Percentiles rank a stretch among this genome's conserved stretches.
phyloP scores from a whole-genome alignment of 192 early-diverging fungal species.

The Mortierella claussenii region DNA sequence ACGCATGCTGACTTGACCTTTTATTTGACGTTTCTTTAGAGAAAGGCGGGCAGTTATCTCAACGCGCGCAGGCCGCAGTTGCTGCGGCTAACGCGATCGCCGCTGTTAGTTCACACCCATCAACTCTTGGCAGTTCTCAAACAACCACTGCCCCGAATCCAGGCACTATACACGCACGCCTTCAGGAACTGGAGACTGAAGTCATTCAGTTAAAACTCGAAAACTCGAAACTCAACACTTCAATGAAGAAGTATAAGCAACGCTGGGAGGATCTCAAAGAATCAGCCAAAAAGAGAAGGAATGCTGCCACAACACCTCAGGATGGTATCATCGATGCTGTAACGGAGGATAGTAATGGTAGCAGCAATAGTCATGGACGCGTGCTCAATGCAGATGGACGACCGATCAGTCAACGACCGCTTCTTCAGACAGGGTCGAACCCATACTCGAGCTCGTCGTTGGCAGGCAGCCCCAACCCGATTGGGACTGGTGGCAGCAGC shows the following conservation, averaged over 20 bases:
- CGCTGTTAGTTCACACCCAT: background rate
- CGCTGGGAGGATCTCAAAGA: constrained; percentile 86
- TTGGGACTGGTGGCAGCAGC: background rate
- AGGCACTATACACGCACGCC: constrained; percentile 45
- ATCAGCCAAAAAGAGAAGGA: constrained; percentile 66
- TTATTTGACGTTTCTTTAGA: background rate
- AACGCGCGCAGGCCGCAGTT: background rate
- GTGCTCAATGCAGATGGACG: background rate
- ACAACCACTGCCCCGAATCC: constrained; percentile 26
- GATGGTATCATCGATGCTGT: background rate
- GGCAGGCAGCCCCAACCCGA: constrained; percentile 6
- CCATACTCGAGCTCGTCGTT: constrained; percentile 27
- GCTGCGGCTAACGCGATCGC: background rate
- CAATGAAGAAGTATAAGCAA: constrained; percentile 77
- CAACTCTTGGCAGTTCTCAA: background rate
- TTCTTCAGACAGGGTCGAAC: background rate
- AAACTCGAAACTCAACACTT: constrained; percentile 59
- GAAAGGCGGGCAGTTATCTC: background rate
- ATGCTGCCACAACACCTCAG: constrained; percentile 7
- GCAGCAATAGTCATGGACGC: background rate
- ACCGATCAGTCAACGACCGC: background rate
- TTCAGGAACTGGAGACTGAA: constrained; percentile 72
- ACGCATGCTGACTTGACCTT: background rate
- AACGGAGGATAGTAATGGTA: background rate
- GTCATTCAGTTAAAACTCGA: constrained; percentile 56